These are phyloP conservation scores for Aspergillus proliferans DNA, from an alignment of 2,329 filamentous ascomycete species.

Conservation along the genomic window DNA sequence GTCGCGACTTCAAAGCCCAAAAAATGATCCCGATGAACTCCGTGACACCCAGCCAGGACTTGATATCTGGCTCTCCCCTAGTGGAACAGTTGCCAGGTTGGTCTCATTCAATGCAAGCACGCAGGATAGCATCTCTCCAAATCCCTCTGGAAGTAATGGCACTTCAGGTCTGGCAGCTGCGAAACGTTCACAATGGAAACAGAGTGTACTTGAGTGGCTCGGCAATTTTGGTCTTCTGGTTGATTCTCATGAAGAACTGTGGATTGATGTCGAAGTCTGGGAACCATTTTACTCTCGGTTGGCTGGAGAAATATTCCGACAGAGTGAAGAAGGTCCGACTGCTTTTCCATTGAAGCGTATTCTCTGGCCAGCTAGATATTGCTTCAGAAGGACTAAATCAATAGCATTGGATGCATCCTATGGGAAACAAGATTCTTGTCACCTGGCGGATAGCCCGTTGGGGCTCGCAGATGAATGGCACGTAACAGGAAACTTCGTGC, in stretches of 20 bases:
- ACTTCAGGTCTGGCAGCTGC: slow-evolving; percentile 4
- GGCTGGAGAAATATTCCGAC: slow-evolving; percentile 26
- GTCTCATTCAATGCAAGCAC: slow-evolving; percentile 20
- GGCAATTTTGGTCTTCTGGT: slow-evolving; percentile 29
- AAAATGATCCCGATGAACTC: slow-evolving; percentile 12
- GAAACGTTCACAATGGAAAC: slow-evolving; percentile 30
- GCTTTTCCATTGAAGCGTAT: slow-evolving; percentile 34
- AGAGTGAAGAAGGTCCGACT: slow-evolving; percentile 21
- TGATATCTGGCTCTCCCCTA: slow-evolving; percentile 38
- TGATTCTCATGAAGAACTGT: slow-evolving; percentile 25
- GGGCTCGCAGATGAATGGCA: slow-evolving; percentile 40
- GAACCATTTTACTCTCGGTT: slow-evolving; percentile 34
- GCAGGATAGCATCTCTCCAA: slow-evolving; percentile 15
- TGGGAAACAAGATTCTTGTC: slow-evolving; percentile 9
- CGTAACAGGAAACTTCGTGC: slow-evolving; percentile 18
- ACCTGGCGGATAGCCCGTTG: slow-evolving; percentile 31
- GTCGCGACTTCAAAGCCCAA: slow-evolving; percentile 22
- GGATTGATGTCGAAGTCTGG: slow-evolving; percentile 39
- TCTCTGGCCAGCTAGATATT: slow-evolving; percentile 40
- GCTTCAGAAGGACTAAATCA: slow-evolving; percentile 32
- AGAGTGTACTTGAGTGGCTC: slow-evolving; percentile 32
- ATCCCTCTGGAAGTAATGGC: slow-evolving; percentile 8
- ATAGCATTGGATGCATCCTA: slow-evolving; percentile 11
- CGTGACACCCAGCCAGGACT: slow-evolving; percentile 17
- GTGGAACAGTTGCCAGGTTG: slow-evolving; percentile 31